Percentiles rank a stretch among this genome's conserved stretches.
Conservation (phyloP, 139 green algal species). For the Tetraselmis chui region DNA sequence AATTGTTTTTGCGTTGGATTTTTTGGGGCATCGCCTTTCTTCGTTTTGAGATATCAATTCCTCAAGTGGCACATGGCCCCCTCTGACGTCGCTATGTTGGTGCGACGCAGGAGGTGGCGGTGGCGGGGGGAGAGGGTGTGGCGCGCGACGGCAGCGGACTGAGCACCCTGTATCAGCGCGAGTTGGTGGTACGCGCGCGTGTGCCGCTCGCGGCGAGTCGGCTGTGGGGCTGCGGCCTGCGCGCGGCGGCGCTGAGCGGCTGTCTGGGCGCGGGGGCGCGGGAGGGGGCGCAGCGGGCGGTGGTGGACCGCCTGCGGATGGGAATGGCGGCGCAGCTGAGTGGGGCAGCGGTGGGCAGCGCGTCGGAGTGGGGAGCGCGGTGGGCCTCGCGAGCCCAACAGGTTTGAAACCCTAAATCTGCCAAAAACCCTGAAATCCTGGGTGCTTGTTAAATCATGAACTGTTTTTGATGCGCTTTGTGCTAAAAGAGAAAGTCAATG, state of each 20-base stretch:
- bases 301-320: not conserved
- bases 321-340: not conserved
- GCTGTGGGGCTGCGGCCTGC: not conserved
- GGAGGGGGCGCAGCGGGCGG: not conserved
- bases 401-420: too few relatives aligned
- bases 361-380: not conserved
- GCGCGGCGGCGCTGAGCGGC: not conserved
- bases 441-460: too few relatives aligned
- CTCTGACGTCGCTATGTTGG: too few relatives aligned
- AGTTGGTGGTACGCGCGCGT: not conserved
- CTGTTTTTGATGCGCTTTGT: too few relatives aligned
- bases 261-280: not conserved
- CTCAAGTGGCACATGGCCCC: too few relatives aligned
- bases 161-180: not conserved
- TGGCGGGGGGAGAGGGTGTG: not conserved
- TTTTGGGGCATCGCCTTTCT: too few relatives aligned
- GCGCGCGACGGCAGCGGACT: not conserved
- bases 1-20: too few relatives aligned
- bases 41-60: too few relatives aligned
- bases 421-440: too few relatives aligned
- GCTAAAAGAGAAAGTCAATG: too few relatives aligned
- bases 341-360: not conserved
- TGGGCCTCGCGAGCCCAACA: not conserved
- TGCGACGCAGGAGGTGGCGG: not conserved
- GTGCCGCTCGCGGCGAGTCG: not conserved